A percentile compares a stretch with the other conserved stretches of the same genome.
Evolutionary conservation across 108 stramenopile genomes (phyloP).

Genomic region (Parietichytrium sp.): DNA sequence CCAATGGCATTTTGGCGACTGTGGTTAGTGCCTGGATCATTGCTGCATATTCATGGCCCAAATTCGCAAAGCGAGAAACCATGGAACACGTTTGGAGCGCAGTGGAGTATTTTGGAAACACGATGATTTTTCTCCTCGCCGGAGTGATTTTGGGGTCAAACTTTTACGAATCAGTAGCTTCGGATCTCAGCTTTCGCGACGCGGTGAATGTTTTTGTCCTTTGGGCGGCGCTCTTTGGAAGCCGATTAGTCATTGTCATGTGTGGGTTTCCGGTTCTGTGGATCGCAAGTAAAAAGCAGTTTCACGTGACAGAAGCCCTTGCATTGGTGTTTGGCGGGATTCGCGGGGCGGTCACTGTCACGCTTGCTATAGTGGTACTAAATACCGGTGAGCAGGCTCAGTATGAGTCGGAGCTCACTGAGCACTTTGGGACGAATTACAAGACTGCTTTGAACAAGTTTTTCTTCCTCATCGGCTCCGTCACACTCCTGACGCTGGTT

Average conservation of each 20-base stretch:
- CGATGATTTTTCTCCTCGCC: conserved; percentile 81
- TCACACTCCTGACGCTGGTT: not conserved
- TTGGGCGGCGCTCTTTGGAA: not conserved
- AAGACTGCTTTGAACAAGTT: not conserved
- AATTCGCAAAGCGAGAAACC: conserved; percentile 12
- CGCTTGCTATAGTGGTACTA: conserved; percentile 14
- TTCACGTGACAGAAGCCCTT: not conserved
- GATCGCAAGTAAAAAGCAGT: not conserved
- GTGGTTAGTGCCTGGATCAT: conserved; percentile 21
- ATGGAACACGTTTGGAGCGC: conserved; percentile 36
- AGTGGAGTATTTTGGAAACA: conserved; percentile 78
- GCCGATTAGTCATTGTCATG: not conserved
- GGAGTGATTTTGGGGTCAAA: conserved; percentile 73
- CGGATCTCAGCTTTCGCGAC: not conserved
- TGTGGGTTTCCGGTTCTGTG: not conserved
- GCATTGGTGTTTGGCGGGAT: not conserved
- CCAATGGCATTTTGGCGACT: conserved; percentile 39
- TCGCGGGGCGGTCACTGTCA: conserved; percentile 23
- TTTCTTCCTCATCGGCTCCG: conserved; percentile 10
- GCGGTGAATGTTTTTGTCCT: not conserved
- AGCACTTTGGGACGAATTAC: not conserved
- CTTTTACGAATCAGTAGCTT: not conserved
- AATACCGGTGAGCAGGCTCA: not conserved
- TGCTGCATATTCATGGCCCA: conserved; percentile 14
- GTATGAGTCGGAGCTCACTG: not conserved